These are phyloP conservation scores for Claviceps sp. DNA, from an alignment of 2,329 filamentous ascomycete species.

Conservation along the genomic window DNA sequence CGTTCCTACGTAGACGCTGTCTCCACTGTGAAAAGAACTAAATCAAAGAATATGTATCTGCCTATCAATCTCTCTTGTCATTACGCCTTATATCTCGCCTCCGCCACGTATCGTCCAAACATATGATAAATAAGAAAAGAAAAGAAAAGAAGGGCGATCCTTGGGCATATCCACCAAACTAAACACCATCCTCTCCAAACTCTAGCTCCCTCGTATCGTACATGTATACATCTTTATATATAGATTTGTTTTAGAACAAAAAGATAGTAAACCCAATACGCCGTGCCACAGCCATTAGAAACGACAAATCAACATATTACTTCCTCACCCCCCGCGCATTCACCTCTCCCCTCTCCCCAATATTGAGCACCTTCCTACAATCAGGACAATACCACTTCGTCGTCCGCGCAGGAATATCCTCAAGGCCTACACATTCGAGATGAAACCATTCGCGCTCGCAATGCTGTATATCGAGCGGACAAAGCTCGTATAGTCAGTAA, in stretches of 20 bases:
- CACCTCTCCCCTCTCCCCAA: conserved; percentile 50
- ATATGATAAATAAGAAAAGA: not conserved
- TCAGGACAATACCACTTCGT: conserved; percentile 80
- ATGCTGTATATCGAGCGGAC: conserved; percentile 25
- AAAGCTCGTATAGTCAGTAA: too few relatives aligned
- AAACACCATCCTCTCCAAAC: too few relatives aligned
- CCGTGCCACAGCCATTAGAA: too few relatives aligned
- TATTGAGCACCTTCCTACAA: conserved; percentile 49
- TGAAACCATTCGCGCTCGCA: conserved; percentile 83
- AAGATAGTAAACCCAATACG: not conserved
- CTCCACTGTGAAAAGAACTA: too few relatives aligned
- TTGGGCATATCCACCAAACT: not conserved
- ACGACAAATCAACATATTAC: conserved; percentile 9
- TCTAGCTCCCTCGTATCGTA: too few relatives aligned
- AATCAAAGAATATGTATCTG: too few relatives aligned
- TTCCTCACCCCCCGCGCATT: conserved; percentile 43
- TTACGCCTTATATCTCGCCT: too few relatives aligned
- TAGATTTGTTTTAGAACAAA: not conserved
- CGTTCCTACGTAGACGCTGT: too few relatives aligned
- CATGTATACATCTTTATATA: not conserved
- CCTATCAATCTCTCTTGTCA: too few relatives aligned
- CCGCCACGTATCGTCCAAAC: too few relatives aligned
- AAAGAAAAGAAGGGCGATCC: not conserved
- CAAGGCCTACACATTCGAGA: conserved; percentile 59
- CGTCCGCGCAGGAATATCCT: conserved; percentile 53